Evolutionary conservation across 176 grass and related monocot genomes (phyloP).

Genomic region (Carex parvula): DNA sequence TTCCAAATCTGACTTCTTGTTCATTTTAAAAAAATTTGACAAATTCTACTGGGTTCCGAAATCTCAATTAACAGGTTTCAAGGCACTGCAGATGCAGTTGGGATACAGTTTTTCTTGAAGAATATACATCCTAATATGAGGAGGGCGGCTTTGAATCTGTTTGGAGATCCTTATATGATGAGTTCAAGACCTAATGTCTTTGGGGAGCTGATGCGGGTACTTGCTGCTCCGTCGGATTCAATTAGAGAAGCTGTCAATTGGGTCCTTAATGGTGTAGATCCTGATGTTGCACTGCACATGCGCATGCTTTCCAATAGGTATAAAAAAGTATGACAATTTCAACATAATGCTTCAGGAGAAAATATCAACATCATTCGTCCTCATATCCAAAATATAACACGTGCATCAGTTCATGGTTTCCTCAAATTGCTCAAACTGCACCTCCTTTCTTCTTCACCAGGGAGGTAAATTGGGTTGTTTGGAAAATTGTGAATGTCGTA

Average conservation of each 20-base stretch:
- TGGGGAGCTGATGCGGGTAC: conserved; percentile 69
- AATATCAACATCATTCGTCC: background rate
- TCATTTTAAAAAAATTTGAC: background rate
- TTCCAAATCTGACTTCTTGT: background rate
- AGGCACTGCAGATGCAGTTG: conserved; percentile 67
- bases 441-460: background rate
- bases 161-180: conserved; percentile 40
- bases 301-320: conserved; percentile 92
- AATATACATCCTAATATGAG: conserved; percentile 67
- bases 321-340: background rate
- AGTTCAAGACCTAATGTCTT: conserved; percentile 73
- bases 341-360: background rate
- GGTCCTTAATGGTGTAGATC: conserved; percentile 55
- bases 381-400: background rate
- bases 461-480: background rate
- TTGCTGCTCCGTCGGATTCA: conserved; percentile 55
- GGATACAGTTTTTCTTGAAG: conserved; percentile 85
- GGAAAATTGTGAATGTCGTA: background rate
- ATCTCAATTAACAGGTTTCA: conserved; percentile 54
- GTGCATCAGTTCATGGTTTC: background rate
- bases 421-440: background rate
- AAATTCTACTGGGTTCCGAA: background rate
- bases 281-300: conserved; percentile 81
- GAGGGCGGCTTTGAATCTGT: conserved; percentile 49
- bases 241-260: conserved; percentile 60